A percentile compares a stretch with the other conserved stretches of the same genome.
Conservation (phyloP, 768 basidiomycete genomes). For the Lyophyllum shimeji region DNA sequence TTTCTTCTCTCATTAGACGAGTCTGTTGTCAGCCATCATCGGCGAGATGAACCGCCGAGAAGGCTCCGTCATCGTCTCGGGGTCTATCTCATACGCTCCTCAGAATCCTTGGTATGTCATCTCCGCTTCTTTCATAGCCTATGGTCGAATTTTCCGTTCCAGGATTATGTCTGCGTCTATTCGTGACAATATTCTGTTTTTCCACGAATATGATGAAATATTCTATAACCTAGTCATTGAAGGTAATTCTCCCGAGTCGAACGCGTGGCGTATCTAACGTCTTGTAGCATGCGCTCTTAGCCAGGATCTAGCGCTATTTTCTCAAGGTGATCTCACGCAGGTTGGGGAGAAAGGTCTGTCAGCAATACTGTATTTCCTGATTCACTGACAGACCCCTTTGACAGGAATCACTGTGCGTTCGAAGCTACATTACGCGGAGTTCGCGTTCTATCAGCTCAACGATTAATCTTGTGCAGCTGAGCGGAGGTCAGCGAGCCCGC, state of each 20-base stretch:
- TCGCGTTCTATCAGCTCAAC: not conserved
- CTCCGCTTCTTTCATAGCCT: no score
- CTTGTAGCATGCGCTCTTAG: slow-evolving; percentile 76
- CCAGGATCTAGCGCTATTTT: slow-evolving; percentile 76
- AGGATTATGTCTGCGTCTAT: slow-evolving; percentile 88
- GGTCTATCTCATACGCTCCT: slow-evolving; percentile 78
- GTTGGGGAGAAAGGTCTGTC: slow-evolving; percentile 79
- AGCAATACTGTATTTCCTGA: not conserved
- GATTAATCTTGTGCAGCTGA: slow-evolving; percentile 43
- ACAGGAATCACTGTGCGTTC: slow-evolving; percentile 56
- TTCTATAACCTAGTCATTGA: slow-evolving; percentile 85
- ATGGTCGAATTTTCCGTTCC: not conserved
- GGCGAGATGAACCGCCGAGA: slow-evolving; percentile 83
- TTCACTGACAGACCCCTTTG: not conserved
- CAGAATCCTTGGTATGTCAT: slow-evolving; percentile 77
- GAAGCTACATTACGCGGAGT: not conserved
- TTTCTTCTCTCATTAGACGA: slow-evolving; percentile 48
- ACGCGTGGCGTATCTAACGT: not conserved
- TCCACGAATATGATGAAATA: slow-evolving; percentile 80
- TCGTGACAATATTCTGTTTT: slow-evolving; percentile 90
- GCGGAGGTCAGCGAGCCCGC: slow-evolving; percentile 84
- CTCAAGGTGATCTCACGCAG: slow-evolving; percentile 81
- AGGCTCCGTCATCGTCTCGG: slow-evolving; percentile 69
- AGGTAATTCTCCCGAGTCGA: slow-evolving; percentile 39
- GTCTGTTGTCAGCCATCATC: slow-evolving; percentile 75